Base-by-base conservation (phyloP, 148 eudicot genomes). In the Limonium bicolor region DNA sequence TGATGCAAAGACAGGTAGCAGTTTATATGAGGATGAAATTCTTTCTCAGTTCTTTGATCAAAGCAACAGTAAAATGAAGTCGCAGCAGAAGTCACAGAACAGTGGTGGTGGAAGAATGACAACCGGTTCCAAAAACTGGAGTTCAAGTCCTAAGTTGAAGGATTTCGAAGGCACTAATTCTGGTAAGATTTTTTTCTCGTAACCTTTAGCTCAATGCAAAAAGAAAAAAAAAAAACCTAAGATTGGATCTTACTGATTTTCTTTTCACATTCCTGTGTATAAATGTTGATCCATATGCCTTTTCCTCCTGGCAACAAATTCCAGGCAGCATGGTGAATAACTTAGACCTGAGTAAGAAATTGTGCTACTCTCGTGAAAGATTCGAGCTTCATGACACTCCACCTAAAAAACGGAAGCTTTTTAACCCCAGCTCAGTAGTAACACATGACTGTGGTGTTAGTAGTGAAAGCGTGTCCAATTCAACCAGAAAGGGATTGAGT, bases 21-120 rank as follows among this genome's bases (percentile, higher is more conserved):
- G n/a, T 78, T 78, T 69, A 73, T 94, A 92, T 69, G 78, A 81
- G 73, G 94, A 92, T 26, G 90, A 78, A 66, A 81, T 73, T 63
- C 78, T 56, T 65, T 75, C 64, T 51, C 61, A 61, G 47, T 68
- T 60, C 57, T 63, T 73, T 44, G 72, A 63, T 53, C 65, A 41
- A 41, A 71, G n/a, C n/a, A n/a, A n/a, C n/a, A n/a, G n/a, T n/a
- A n/a, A n/a, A n/a, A n/a, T n/a, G n/a, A n/a, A n/a, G n/a, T n/a
- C n/a, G n/a, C n/a, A n/a, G n/a, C n/a, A n/a, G n/a, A n/a, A n/a
- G n/a, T n/a, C n/a, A n/a, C n/a, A n/a, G n/a, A n/a, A n/a, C n/a
- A n/a, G n/a, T n/a, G n/a, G n/a, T n/a, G n/a, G n/a, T n/a, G n/a
- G n/a, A n/a, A n/a, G n/a, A n/a, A n/a, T n/a, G n/a, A n/a, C n/a